Percentiles rank a stretch among this genome's conserved stretches.
These are phyloP conservation scores for Batkoa obscura DNA, from an alignment of 371 early-diverging fungal genomes.

Conservation along the genomic window DNA sequence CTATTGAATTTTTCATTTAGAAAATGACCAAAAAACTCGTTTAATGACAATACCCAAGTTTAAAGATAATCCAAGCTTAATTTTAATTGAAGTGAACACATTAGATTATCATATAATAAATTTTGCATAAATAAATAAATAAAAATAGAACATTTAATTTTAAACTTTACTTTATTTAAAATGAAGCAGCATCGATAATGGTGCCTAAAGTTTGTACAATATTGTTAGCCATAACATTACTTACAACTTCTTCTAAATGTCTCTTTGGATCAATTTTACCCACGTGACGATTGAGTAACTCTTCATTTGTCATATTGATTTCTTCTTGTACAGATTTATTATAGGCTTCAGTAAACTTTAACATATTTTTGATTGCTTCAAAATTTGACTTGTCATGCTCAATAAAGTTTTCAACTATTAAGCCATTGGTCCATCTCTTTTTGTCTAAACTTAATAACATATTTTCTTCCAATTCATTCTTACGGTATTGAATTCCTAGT, in stretches of 20 bases:
- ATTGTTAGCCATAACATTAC: slow-evolving; percentile 77
- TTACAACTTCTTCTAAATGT: slow-evolving; percentile 82
- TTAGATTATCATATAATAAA: too few species aligned
- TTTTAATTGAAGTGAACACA: too few species aligned
- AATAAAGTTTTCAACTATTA: slow-evolving; percentile 68
- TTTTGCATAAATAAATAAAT: too few species aligned
- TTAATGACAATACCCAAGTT: too few species aligned
- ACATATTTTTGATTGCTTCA: slow-evolving; percentile 67
- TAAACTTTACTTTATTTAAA: too few species aligned
- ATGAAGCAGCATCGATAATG: too few species aligned
- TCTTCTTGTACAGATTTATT: slow-evolving; percentile 94
- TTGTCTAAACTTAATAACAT: slow-evolving; percentile 98
- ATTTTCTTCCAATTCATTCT: slow-evolving; percentile 97
- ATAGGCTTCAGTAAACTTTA: slow-evolving; percentile 73
- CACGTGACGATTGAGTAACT: slow-evolving; percentile 90
- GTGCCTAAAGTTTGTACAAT: slow-evolving; percentile 87
- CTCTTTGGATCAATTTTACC: slow-evolving; percentile 97
- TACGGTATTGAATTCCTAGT: slow-evolving; percentile 97
- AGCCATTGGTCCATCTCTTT: slow-evolving; percentile 96
- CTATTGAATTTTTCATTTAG: too few species aligned
- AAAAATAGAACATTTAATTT: too few species aligned
- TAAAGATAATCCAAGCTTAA: too few species aligned
- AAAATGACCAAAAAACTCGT: too few species aligned
- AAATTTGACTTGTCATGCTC: slow-evolving; percentile 67
- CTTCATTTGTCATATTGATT: slow-evolving; percentile 77